phyloP scores from a whole-genome alignment of 768 basidiomycete genomes.

The Xerocomus brunneocitrinus region DNA sequence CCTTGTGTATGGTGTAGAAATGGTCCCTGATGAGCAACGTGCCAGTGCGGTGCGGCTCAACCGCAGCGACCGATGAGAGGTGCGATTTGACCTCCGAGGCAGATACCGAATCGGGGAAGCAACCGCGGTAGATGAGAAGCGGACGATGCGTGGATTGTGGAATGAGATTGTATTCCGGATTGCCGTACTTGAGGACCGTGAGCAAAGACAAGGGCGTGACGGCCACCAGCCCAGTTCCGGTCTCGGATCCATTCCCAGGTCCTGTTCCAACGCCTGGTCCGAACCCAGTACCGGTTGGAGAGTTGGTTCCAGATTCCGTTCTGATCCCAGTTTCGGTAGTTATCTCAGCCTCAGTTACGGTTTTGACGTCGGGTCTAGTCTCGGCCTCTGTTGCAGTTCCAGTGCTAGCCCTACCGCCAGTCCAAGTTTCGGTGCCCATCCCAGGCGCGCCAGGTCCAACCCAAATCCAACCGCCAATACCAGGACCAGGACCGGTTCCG shows the following conservation, averaged over 20 bases:
- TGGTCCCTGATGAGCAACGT: slow-evolving; percentile 39
- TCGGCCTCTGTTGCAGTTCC: background rate
- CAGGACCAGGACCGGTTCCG: background rate
- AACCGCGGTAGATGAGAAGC: slow-evolving; percentile 35
- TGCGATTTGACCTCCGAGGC: slow-evolving; percentile 32
- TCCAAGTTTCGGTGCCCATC: background rate
- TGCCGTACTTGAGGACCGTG: slow-evolving; percentile 28
- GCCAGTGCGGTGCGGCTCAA: slow-evolving; percentile 40
- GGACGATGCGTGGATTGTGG: slow-evolving; percentile 35
- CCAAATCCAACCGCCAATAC: background rate
- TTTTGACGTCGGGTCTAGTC: background rate
- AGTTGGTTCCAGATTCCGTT: background rate
- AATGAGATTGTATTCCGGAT: slow-evolving; percentile 30
- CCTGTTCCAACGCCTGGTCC: background rate
- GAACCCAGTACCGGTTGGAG: too few species aligned
- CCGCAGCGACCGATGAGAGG: slow-evolving; percentile 30
- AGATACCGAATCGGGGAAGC: slow-evolving; percentile 22
- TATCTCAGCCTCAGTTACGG: background rate
- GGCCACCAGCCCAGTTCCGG: background rate
- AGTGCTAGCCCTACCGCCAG: background rate
- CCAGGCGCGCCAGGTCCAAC: background rate
- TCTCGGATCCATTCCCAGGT: background rate
- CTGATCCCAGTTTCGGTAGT: background rate
- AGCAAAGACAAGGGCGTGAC: slow-evolving; percentile 23
- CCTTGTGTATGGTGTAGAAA: slow-evolving; percentile 41